Evolutionary conservation across 345 rosid species (phyloP).

Genomic region (Eutrema yunnanense): DNA sequence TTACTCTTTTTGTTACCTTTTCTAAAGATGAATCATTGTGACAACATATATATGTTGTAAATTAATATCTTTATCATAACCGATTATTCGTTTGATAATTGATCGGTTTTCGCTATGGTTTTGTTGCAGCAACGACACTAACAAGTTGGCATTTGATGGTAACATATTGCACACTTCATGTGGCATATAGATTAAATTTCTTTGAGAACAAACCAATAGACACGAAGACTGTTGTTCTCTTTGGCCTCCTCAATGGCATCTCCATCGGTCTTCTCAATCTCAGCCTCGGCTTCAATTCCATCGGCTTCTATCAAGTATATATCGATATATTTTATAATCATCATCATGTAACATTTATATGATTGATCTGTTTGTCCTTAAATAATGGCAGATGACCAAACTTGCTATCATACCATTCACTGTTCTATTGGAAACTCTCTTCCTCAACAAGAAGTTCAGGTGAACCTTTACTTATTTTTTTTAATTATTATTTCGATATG

Average conservation of each 20-base stretch:
- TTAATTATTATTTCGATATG: not conserved
- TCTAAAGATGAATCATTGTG: not conserved
- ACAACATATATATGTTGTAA: not conserved
- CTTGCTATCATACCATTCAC: slow-evolving; percentile 99
- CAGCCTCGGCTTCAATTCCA: slow-evolving; percentile 96
- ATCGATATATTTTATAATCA: not conserved
- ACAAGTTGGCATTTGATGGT: slow-evolving; percentile 99
- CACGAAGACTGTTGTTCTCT: slow-evolving; percentile 81
- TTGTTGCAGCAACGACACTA: slow-evolving; percentile 69
- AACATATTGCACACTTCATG: slow-evolving; percentile 86
- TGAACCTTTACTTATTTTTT: slow-evolving; percentile 10
- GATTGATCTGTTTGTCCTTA: not conserved
- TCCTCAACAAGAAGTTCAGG: slow-evolving; percentile 93
- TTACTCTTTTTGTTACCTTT: not conserved
- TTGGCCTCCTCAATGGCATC: slow-evolving; percentile 91
- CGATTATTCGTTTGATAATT: not conserved
- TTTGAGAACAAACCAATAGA: slow-evolving; percentile 83
- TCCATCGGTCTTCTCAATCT: slow-evolving; percentile 93
- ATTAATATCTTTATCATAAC: not conserved
- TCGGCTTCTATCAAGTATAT: slow-evolving; percentile 93
- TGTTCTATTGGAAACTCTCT: slow-evolving; percentile 83
- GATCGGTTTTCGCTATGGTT: not conserved
- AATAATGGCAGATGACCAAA: slow-evolving; percentile 78
- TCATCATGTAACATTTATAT: not conserved
- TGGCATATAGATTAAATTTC: slow-evolving; percentile 66